A percentile compares a stretch with the other conserved stretches of the same genome.
These are phyloP conservation scores for Botrytis squamosa DNA, from an alignment of 2,329 filamentous ascomycete species.

Conservation along the genomic window DNA sequence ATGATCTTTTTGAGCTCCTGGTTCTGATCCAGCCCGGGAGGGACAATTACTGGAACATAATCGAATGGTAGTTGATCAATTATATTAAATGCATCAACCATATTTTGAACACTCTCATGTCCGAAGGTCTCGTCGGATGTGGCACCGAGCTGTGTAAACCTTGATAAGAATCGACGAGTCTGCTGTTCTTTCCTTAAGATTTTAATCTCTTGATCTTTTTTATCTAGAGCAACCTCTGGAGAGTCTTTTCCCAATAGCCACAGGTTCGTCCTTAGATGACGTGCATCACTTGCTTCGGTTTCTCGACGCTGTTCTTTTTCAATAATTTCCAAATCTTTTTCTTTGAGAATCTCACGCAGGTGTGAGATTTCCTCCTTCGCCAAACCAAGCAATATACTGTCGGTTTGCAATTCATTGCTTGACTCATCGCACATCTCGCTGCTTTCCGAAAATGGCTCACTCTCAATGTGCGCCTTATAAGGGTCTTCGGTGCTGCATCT, in stretches of 20 bases:
- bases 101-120: background rate
- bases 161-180: background rate
- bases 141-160: background rate
- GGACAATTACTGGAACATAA: background rate
- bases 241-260: background rate
- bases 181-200: background rate
- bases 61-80: background rate
- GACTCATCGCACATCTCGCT: background rate
- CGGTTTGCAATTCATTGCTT: background rate
- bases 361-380: background rate
- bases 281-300: background rate
- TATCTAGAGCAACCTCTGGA: background rate
- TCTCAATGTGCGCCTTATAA: background rate
- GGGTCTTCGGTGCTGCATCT: background rate
- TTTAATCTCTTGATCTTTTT: constrained; percentile 1
- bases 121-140: background rate
- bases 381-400: background rate
- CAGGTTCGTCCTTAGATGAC: background rate
- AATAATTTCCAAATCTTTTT: background rate
- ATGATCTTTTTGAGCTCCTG: background rate
- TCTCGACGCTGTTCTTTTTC: background rate
- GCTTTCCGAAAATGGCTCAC: background rate
- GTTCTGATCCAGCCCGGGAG: background rate
- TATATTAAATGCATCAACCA: background rate
- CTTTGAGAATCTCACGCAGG: background rate